Evolutionary conservation across 2,329 filamentous ascomycete genomes (phyloP), one percentile per base, ranked within the genome.

Genomic region (Talaromyces piceae): DNA sequence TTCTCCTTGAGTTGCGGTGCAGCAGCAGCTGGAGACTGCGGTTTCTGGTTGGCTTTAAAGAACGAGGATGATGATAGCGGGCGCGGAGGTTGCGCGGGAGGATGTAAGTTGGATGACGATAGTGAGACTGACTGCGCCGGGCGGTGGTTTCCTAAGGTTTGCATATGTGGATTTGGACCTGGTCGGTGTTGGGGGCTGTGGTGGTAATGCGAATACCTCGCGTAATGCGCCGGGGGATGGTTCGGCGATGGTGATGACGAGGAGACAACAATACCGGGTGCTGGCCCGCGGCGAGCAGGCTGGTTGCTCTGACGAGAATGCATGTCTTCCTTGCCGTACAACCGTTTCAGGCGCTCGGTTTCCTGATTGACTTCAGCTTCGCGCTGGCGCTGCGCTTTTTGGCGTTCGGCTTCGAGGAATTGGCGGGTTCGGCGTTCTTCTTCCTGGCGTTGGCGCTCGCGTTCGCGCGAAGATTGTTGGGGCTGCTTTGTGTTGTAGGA

Each of bases 351-450:
- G 0, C 89, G 78, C 58, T 84, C 84, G 0, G 89, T 95, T 68
- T 96, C 91, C 41, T 82, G 81, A 30, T 95, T 83, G 9, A 88
- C 76, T 49, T 79, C 78, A 1, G 72, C 74, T 55, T 82, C 73
- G 53, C 71, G 73, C 52, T 70, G 74, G 50, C 72, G 74, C 9
- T 63, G 65, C 47, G 78, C 76, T 46, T 76, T 76, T 41, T 79
- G 73, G n/a, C n/a, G n/a, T 60, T 83, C 80, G 20, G 72, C 71
- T 33, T 75, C 73, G 6, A 79, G 66, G 49, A 79, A 69, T 43
- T 76, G 74, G 50, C 74, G 74, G 0, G 78, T 70, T n/a, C 74
- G 71, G 46, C 70, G 73, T 22, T 76, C 72, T 58, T 78, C 76
- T 53, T 77, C 76, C 52, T 73, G 67, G 8, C 71, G 69, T 47